phyloP scores from a whole-genome alignment of 345 rosid genomes.

The Conringia planisiliqua region DNA sequence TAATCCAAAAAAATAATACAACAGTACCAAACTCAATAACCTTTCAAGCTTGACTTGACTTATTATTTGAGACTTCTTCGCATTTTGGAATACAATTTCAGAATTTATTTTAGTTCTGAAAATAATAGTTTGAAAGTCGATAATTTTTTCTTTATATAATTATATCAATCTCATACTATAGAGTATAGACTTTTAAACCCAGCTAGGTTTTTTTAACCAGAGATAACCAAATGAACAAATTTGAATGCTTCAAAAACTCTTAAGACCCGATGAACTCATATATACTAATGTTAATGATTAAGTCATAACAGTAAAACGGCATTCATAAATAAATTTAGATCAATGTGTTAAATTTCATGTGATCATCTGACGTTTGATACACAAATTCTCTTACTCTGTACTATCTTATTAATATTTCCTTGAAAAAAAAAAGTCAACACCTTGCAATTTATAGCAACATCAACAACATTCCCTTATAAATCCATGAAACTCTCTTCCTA shows the following conservation, averaged over 20 bases:
- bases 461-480: slow-evolving; percentile 2
- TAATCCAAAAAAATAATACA: not conserved
- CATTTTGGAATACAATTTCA: not conserved
- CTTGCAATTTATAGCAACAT: not conserved
- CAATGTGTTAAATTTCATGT: not conserved
- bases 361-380: slow-evolving; percentile 16
- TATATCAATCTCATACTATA: not conserved
- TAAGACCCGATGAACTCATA: not conserved
- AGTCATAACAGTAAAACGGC: not conserved
- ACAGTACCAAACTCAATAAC: not conserved
- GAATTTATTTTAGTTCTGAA: not conserved
- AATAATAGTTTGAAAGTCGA: not conserved
- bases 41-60: slow-evolving; percentile 2
- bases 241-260: not conserved
- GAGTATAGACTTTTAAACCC: not conserved
- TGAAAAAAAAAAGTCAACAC: not conserved
- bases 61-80: not conserved
- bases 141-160: not conserved
- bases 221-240: not conserved
- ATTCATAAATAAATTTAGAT: not conserved
- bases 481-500: not conserved
- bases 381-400: not conserved
- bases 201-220: not conserved
- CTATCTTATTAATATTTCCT: not conserved
- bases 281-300: not conserved